Base-by-base conservation (phyloP, 345 rosid genomes). In the Moringa oleifera region DNA sequence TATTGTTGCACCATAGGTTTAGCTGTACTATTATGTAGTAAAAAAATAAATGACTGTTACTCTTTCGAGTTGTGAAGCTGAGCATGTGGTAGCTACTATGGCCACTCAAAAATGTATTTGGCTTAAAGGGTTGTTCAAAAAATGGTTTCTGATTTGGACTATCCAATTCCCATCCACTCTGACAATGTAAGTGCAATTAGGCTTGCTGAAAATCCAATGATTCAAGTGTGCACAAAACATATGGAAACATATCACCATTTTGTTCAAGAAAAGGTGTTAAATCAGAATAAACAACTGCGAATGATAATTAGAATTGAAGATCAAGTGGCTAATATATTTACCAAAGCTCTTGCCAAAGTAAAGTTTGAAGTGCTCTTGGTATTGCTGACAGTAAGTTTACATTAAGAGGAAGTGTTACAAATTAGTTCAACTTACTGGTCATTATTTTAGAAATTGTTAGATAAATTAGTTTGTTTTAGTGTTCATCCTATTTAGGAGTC, bases 171-270 rank as follows among this genome's bases (percentile, higher is more conserved):
- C 0, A 54, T 68, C 53, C 0, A 59, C 0, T 60, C 23, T 53
- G 49, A 53, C 23, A 54, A 60, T 20, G 50, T 57, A 63, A 63
- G 58, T 47, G 62, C 62, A 55, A 68, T 61, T 0, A 64, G 55
- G 46, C 25, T 55, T 18, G 61, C 9, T 23, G 11, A 17, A 64
- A 64, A 64, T 55, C 68, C 22, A 20, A 9, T 64, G 21, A 41
- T 45, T 12, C 24, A 55, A 55, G 55, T 53, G 0, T 11, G 22
- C 18, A 53, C 18, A 21, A 33, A 64, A 10, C 60, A 64, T 53
- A 41, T 19, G 36, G 41, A 64, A 45, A 37, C 41, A 1, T 25
- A 55, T n/a, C 23, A 5, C 18, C 59, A 37, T 36, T 53, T 53
- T 41, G 45, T 63, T 54, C 6, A n/a, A 0, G 59, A 64, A 4